phyloP scores from a whole-genome alignment of 345 rosid genomes.

The Eucalyptus guilfoylei region DNA sequence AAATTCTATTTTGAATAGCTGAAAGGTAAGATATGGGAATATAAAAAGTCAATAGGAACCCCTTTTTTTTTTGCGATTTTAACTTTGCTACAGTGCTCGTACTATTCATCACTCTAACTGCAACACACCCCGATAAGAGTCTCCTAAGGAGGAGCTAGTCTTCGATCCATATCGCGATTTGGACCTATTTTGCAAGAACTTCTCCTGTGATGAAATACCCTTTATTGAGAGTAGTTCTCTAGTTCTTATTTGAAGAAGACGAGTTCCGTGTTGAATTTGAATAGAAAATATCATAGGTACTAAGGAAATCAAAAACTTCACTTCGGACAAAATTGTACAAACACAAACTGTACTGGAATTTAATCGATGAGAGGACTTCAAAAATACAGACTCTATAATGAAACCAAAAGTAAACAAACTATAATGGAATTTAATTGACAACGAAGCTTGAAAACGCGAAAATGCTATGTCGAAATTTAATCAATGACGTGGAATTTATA shows the following conservation, averaged over 20 bases:
- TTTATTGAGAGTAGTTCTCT: fast-evolving
- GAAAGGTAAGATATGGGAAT: background rate
- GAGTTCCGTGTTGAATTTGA: fast-evolving
- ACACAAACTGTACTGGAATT: background rate
- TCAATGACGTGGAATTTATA: fast-evolving
- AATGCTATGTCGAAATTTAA: fast-evolving
- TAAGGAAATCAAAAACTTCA: background rate
- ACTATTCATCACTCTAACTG: background rate
- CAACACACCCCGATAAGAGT: background rate
- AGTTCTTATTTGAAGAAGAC: no score
- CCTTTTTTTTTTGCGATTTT: no score
- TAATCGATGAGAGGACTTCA: background rate
- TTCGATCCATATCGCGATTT: background rate
- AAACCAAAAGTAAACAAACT: no score
- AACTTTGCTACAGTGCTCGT: fast-evolving
- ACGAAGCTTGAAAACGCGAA: fast-evolving
- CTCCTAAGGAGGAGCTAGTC: background rate
- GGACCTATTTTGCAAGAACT: background rate
- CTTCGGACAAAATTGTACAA: no score
- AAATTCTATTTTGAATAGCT: background rate
- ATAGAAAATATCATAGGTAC: no score
- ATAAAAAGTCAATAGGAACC: background rate
- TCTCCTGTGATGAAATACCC: no score
- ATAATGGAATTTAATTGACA: no score
- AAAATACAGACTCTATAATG: no score